Evolutionary conservation across 2,329 filamentous ascomycete species (phyloP), one percentile per base, ranked within the genome.

Genomic region (Ceratocystis huliohia): DNA sequence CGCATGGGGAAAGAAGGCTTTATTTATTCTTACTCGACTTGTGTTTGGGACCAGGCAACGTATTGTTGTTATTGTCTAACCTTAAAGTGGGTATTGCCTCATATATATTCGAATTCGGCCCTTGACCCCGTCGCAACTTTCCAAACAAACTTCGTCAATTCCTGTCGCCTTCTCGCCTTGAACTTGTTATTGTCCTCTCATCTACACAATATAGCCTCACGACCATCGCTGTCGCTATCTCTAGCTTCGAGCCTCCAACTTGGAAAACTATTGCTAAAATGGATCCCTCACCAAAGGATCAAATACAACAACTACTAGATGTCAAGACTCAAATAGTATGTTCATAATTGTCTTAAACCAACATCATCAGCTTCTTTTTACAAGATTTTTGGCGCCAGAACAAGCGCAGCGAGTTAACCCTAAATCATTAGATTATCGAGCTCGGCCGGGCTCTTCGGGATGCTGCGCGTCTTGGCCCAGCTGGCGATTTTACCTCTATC

Each of bases 391-490:
- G 37, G 10, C 13, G 37, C 37, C 37, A 15, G 37, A 15, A 41
- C 37, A 41, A 13, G 37, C 37, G 10, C 37, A 41, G 37, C 37
- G 7, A 50, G 22, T 20, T 50, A 22, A 30, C 28, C 61, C 20
- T 17, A 20, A 28, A 5, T 15, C 7, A 2, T 28, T 37, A 68
- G 66, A 68, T 68, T 20, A 68, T 68, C 30, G 64, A 68, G 41
- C 20, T 68, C 13, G 64, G 66, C 28, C 61, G 64, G 46, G 64
- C 64, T 15, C 57, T 68, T 46, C 48, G 61, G 48, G 64, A 65
- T 46, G 66, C 66, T 7, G 66, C 66, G n/a, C 59, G 64, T 20
- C 53, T 68, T n/a, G 66, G 66, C 7, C 66, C 66, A 22, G 66
- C 66, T 5, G 66, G 66, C 48, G 66, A 68, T 25, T 59, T 63